These are phyloP conservation scores for Hanseniaspora lachancei DNA, from an alignment of 805 yeast genomes.

Conservation along the genomic window DNA sequence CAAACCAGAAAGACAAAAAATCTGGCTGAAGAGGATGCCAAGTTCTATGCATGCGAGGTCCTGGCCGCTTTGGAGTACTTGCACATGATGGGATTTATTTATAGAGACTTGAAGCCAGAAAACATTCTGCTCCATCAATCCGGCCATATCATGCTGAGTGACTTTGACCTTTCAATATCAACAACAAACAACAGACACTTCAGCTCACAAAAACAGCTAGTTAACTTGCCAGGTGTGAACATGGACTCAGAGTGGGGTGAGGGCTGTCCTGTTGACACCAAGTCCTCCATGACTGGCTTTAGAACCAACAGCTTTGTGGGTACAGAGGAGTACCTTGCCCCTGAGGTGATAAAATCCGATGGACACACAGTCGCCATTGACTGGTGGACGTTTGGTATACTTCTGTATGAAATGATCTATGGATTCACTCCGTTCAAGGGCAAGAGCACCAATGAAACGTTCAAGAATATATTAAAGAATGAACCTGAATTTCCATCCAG, in stretches of 20 bases:
- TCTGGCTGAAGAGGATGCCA: slow-evolving; percentile 75
- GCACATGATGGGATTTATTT: slow-evolving; percentile 93
- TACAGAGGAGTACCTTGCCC: slow-evolving; percentile 96
- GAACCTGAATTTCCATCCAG: slow-evolving; percentile 60
- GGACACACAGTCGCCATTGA: slow-evolving; percentile 98
- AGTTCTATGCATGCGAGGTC: slow-evolving; percentile 91
- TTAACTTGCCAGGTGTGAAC: slow-evolving; percentile 32
- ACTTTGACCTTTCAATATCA: slow-evolving; percentile 89
- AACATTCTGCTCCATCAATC: slow-evolving; percentile 87
- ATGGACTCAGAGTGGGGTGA: slow-evolving; percentile 30
- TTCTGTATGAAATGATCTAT: slow-evolving; percentile 84
- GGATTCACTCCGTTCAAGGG: slow-evolving; percentile 98
- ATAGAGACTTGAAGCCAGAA: slow-evolving; percentile 93
- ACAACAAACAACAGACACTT: slow-evolving; percentile 57
- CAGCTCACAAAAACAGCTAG: slow-evolving; percentile 24
- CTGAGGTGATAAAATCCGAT: slow-evolving; percentile 91
- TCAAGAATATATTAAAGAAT: slow-evolving; percentile 69
- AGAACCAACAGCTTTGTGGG: slow-evolving; percentile 97
- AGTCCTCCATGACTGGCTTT: slow-evolving; percentile 88
- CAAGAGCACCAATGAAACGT: slow-evolving; percentile 72
- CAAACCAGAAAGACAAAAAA: slow-evolving; percentile 83
- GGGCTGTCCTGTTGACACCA: slow-evolving; percentile 65
- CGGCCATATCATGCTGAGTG: slow-evolving; percentile 96
- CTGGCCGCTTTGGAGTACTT: slow-evolving; percentile 91
- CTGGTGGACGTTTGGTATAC: slow-evolving; percentile 98